Base-by-base conservation (phyloP, 2,329 filamentous ascomycete species). In the Periconia sp. region DNA sequence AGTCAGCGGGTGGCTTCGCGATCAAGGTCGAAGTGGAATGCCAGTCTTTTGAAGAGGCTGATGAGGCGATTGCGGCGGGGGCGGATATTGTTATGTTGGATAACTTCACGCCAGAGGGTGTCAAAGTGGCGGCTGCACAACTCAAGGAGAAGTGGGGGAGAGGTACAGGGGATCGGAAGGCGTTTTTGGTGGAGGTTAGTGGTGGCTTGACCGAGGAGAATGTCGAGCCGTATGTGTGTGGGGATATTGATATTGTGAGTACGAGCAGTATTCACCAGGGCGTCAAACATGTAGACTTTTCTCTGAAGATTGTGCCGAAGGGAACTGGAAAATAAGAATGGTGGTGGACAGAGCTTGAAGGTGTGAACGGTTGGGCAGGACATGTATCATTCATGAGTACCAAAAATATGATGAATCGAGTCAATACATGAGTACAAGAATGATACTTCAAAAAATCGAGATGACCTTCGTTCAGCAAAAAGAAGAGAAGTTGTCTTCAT, bases 1-100 rank as follows among this genome's bases (percentile, higher is more conserved):
- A 91, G 72, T 82, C 86, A 11, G 91, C 88, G 0, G 93, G 87
- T 9, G 94, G 94, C 0, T 99, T 97, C 75, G 86, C 90, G 41
- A 81, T 96, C 54, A 99, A 97, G 81, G 84, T 99, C 41, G 94
- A 99, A 78, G 94, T 99, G 20, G 93, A 99, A 79, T 94, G 94
- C 45, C 91, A 93, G 78, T 89, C 81, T 65, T 87, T 96, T 74
- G 86, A 82, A 42, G 92, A 96, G 77, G 94, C 94, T 0, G 87
- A 97, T 72, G 91, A 95, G 76, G 94, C 94, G 0, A 92, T 97
- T 65, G 84, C 79, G 2, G 93, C 93, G 0, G 94, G 94, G 1
- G 94, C 94, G 0, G 93, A 99, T 72, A 87, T 99, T 18, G 87
- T 99, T 57, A 99, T 99, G 94, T 78, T 99, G 55, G 94, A 99